Evolutionary conservation across 1,284 basidiomycete genomes (phyloP).

Genomic region (Moesziomyces parantarcticus): DNA sequence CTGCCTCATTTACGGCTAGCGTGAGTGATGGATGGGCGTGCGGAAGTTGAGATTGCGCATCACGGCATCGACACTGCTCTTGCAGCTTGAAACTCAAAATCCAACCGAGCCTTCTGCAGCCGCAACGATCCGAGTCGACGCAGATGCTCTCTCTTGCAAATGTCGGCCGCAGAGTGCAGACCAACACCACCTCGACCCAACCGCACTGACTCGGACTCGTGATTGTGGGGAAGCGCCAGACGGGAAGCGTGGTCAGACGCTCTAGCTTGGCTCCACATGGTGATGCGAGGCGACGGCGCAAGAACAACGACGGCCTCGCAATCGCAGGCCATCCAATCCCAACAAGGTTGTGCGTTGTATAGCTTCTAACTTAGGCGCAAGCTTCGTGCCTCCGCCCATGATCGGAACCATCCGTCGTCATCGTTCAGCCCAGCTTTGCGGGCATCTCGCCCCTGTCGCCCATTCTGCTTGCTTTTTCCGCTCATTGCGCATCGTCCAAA

Average conservation of each 20-base stretch:
- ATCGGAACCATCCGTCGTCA: slow-evolving; percentile 7
- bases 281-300: slow-evolving; percentile 13
- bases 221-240: neutral
- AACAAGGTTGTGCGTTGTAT: neutral
- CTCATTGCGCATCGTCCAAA: neutral
- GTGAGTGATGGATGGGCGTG: neutral
- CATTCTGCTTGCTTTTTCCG: neutral
- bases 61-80: neutral
- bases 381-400: slow-evolving; percentile 4
- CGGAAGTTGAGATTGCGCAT: neutral
- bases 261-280: neutral
- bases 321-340: neutral
- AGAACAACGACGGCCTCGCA: neutral
- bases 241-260: neutral
- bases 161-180: too few species aligned
- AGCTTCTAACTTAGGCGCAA: neutral
- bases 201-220: neutral
- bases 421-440: neutral
- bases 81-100: neutral
- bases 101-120: neutral
- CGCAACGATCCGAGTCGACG: too few species aligned
- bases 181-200: neutral
- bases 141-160: too few species aligned
- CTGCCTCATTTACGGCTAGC: neutral
- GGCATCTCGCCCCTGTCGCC: neutral